Evolutionary conservation across 306 rosid species (phyloP).

Genomic region (Vigna trinervia): DNA sequence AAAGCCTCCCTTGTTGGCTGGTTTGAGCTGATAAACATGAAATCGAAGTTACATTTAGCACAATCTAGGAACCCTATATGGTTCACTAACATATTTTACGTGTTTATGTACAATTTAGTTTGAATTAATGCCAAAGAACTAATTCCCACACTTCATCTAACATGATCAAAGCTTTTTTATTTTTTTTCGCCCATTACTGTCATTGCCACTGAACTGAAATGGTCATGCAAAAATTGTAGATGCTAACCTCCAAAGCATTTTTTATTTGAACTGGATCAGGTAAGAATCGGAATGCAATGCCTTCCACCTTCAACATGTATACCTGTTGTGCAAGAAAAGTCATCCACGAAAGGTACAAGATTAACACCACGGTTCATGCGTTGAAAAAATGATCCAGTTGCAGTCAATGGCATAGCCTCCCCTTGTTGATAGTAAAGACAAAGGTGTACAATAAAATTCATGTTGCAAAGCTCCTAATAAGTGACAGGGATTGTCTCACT

Average conservation of each 20-base stretch:
- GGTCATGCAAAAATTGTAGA: constrained; percentile 16
- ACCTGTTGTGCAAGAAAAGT: constrained; percentile 56
- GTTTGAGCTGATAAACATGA: constrained; percentile 63
- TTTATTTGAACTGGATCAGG: constrained; percentile 94
- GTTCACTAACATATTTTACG: background rate
- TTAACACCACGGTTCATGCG: background rate
- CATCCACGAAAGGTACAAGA: background rate
- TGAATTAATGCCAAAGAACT: constrained; percentile 1
- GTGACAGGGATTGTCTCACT: constrained; percentile 13
- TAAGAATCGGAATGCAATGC: constrained; percentile 92
- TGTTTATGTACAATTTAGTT: constrained; percentile 15
- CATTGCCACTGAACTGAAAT: constrained; percentile 3
- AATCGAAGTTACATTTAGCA: constrained; percentile 35
- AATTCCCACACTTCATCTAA: constrained; percentile 16
- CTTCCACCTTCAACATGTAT: constrained; percentile 97
- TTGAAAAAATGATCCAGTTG: constrained; percentile 2
- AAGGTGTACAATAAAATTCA: background rate
- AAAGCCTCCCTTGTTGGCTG: constrained; percentile 67
- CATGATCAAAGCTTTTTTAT: constrained; percentile 21
- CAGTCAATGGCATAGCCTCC: background rate
- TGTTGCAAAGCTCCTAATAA: background rate
- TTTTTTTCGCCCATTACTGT: background rate
- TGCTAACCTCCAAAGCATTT: constrained; percentile 89
- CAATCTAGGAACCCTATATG: constrained; percentile 33
- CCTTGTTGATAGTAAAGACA: background rate